Conservation (phyloP, 208 protist genomes). For the Leishmania braziliensis region DNA sequence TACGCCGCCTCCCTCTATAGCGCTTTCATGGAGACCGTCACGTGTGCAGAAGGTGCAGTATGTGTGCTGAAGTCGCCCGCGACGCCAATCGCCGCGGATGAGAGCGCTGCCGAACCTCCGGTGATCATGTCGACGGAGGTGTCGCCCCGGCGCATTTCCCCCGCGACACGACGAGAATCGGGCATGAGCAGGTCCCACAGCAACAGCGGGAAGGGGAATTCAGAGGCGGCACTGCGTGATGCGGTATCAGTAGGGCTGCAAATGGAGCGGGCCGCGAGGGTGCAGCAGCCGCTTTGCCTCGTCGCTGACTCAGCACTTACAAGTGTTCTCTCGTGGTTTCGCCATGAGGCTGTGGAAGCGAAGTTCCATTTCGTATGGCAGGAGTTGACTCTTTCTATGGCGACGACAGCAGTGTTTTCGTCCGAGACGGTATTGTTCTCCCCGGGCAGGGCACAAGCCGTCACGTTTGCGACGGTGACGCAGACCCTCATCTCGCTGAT, state of each 20-base stretch:
- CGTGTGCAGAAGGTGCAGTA: conserved; percentile 24
- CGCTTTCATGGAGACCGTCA: conserved; percentile 43
- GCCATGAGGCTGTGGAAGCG: conserved; percentile 19
- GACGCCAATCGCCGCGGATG: neutral
- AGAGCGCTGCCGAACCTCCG: neutral
- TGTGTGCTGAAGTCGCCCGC: neutral
- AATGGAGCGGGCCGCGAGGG: conserved; percentile 17
- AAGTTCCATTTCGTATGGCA: conserved; percentile 23
- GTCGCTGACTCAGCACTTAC: conserved; percentile 17
- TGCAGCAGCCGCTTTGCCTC: conserved; percentile 30
- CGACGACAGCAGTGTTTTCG: neutral
- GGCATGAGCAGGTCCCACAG: neutral
- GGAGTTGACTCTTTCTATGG: conserved; percentile 21
- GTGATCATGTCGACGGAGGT: neutral
- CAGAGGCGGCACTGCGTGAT: neutral
- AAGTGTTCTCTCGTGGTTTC: conserved; percentile 18
- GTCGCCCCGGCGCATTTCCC: neutral
- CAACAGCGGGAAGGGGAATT: conserved; percentile 2
- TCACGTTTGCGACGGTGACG: conserved; percentile 5
- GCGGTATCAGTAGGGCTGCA: conserved; percentile 12
- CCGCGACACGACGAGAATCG: neutral
- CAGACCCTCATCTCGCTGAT: conserved; percentile 15
- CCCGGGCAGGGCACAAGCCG: neutral
- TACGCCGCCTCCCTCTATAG: conserved; percentile 27
- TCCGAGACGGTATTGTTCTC: neutral